These are phyloP conservation scores for Polytrichum commune DNA, from an alignment of 225 moss, liverwort and hornwort species.

Conservation along the genomic window DNA sequence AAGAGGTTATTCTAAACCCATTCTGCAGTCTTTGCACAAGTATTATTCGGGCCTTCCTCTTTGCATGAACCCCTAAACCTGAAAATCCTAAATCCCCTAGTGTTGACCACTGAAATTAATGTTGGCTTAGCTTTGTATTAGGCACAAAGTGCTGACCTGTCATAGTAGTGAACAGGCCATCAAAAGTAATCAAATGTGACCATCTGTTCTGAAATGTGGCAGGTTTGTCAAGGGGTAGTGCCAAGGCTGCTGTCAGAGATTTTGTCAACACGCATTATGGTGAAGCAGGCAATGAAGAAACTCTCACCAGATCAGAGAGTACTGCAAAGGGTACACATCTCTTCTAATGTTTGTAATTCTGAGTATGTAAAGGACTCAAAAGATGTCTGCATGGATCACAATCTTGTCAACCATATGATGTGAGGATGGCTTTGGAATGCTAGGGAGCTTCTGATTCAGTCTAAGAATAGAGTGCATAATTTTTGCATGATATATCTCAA, in stretches of 20 bases:
- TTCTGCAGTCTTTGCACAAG: neutral
- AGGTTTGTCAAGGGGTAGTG: slow-evolving; percentile 90
- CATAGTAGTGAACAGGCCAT: neutral
- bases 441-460: too few relatives aligned
- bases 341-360: neutral
- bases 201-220: slow-evolving; percentile 17
- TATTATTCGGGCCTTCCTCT: too few relatives aligned
- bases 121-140: neutral
- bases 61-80: too few relatives aligned
- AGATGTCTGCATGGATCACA: too few relatives aligned
- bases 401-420: too few relatives aligned
- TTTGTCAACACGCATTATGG: slow-evolving; percentile 94
- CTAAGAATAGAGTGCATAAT: too few relatives aligned
- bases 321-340: slow-evolving; percentile 66
- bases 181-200: neutral
- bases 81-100: neutral
- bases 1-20: slow-evolving; percentile 42
- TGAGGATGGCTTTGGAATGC: too few relatives aligned
- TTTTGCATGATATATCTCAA: too few relatives aligned
- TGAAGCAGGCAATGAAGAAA: slow-evolving; percentile 97
- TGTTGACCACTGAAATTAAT: neutral
- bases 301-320: slow-evolving; percentile 76
- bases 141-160: neutral
- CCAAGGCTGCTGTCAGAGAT: slow-evolving; percentile 93
- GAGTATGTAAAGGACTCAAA: neutral